Base-by-base conservation (phyloP, 2,329 filamentous ascomycete species). In the Mycosphaerella arachidis region DNA sequence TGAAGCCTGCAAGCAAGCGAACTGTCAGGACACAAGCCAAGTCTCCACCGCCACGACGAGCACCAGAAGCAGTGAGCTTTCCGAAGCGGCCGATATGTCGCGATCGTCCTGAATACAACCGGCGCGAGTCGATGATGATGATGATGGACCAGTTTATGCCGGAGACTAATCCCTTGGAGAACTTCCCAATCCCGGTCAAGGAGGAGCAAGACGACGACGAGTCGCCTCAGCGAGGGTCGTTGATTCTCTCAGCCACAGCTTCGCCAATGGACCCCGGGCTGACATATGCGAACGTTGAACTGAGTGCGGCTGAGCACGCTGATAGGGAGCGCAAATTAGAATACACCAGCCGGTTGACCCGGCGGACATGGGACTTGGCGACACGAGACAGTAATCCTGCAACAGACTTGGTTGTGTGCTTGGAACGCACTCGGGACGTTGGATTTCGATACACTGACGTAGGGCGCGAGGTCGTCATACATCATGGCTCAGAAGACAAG, bases 381-480 rank as follows among this genome's bases (percentile, higher is more conserved):
- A 97, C 93, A 0, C 88, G 88, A 0, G 89, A 92, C 53, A 92
- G 92, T 1, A 97, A 99, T 72, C 94, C 94, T 0, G 93, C 94
- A 0, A 91, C 96, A 0, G 94, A 99, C 74, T 78, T 99, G 18
- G 80, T 99, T 0, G 90, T 97, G 6, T 99, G 94, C 72, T 81
- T 99, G 1, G 94, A 99, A 75, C 86, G 94, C 24, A 85, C 90
- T 30, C 91, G 96, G 69, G 87, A 90, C 0, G 96, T 99, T 68
- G 94, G 94, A 0, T 99, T 99, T 77, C 86, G 92, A 53, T 99
- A 99, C 72, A 93, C 96, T 18, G 94, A 99, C 72, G 96, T 99
- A 66, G 95, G 89, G 6, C 85, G 92, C 8, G 85, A 91, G 0
- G 90, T 97, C 0, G 88, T 97, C 27, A 96, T 99, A 65, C 93